Base-by-base conservation (phyloP, 2,329 filamentous ascomycete genomes). In the Diplodia sapinea region DNA sequence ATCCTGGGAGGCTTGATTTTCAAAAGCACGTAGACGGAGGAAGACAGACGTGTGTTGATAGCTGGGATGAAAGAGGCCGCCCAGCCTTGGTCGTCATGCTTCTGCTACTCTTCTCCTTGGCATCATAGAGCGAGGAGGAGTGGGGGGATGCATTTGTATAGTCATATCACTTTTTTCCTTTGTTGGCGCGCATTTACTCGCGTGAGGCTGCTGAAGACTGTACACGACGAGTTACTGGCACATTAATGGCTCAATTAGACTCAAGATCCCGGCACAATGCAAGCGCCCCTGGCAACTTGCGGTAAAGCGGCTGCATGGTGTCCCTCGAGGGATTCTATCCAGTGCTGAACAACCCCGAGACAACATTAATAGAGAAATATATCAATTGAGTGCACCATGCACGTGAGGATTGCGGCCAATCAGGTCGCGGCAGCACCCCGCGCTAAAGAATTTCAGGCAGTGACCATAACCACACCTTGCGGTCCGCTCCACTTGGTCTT, bases 111-210 rank as follows among this genome's bases (percentile, higher is more conserved):
- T 67, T 62, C 65, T 62, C 65, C 55, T 62, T 67, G 36, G 66
- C 57, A 68, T n/a, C 23, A 40, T 63, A 63, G 49, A 63, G 66
- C 50, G 47, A 56, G 57, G 54, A 20, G 38, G 51, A 52, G 36
- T 23, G 26, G 29, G 31, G 38, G 23, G 59, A 49, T 49, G 66
- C 59, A 63, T 63, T 23, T 68, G 66, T 68, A 68, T 59, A 68
- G 56, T 61, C 55, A 63, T 63, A 63, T 61, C 47, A 63, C 43
- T 47, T 63, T 67, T 62, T 56, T 64, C 66, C 29, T 68, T 68
- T 56, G 50, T 68, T 64, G 59, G 59, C 50, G 66, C 33, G 55
- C 56, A 43, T 54, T 38, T 17, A 49, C 43, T 33, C 61, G 23
- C 31, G 55, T 52, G 64, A 50, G 64, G 59, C 40, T 26, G 52